phyloP scores from a whole-genome alignment of 208 protist genomes.

The Naegleria fowleri region DNA sequence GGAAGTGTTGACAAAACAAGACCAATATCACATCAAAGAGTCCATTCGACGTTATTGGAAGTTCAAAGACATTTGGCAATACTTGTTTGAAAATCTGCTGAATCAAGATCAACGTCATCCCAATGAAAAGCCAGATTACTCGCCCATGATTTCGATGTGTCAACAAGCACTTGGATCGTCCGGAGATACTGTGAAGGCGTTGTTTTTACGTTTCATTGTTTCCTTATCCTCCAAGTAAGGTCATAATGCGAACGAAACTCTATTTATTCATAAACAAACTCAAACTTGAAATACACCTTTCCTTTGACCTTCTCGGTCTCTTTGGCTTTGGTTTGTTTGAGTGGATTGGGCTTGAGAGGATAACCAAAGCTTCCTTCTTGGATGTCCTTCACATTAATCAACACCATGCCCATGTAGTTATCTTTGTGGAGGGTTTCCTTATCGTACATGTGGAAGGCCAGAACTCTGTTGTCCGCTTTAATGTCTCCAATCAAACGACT shows the following conservation, averaged over 20 bases:
- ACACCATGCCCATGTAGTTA: not conserved
- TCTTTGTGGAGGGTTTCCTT: not conserved
- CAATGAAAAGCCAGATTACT: not conserved
- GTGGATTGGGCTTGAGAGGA: not conserved
- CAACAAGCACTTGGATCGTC: not conserved
- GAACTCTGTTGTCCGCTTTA: not conserved
- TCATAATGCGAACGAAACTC: no score
- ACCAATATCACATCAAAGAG: not conserved
- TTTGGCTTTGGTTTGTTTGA: not conserved
- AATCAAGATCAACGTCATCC: not conserved
- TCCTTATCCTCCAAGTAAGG: not conserved
- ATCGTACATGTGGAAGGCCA: not conserved
- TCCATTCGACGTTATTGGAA: not conserved
- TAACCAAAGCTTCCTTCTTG: not conserved
- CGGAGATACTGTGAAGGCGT: not conserved
- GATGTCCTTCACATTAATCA: not conserved
- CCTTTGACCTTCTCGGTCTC: not conserved
- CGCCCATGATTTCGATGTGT: not conserved
- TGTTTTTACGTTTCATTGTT: not conserved
- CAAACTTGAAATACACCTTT: not conserved
- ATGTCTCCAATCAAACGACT: not conserved
- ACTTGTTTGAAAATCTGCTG: not conserved
- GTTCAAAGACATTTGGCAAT: not conserved
- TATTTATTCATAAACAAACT: not conserved
- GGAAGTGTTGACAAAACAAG: not conserved